Evolutionary conservation across 2,329 filamentous ascomycete species (phyloP).

Genomic region (Aspergillus flavus): DNA sequence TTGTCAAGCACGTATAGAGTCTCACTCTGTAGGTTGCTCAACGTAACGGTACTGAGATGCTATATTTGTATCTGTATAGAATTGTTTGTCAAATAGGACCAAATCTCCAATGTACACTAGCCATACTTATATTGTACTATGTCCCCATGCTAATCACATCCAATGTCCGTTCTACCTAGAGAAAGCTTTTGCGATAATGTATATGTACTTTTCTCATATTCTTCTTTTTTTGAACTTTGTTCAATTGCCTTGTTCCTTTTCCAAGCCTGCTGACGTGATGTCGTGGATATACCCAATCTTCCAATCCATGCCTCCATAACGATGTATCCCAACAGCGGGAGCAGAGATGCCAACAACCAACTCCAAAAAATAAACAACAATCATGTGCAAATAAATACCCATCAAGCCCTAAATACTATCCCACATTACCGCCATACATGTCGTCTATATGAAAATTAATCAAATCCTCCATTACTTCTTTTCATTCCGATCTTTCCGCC

Average conservation of each 20-base stretch:
- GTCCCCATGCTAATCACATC: not conserved
- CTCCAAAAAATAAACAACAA: slow-evolving; percentile 1
- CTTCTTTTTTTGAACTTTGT: not conserved
- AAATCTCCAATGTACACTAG: not conserved
- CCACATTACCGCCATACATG: not conserved
- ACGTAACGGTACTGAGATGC: no score
- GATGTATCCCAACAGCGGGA: not conserved
- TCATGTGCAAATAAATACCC: not conserved
- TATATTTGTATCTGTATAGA: no score
- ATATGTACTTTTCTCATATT: not conserved
- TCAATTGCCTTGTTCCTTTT: not conserved
- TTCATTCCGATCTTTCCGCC: slow-evolving; percentile 20
- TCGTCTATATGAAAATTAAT: not conserved
- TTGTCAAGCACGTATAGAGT: no score
- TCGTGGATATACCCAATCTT: not conserved
- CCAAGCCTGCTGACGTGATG: not conserved
- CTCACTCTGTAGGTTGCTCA: no score
- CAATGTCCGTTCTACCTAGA: not conserved
- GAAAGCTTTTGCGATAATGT: not conserved
- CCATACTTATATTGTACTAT: not conserved
- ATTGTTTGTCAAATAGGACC: no score
- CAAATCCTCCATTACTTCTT: slow-evolving; percentile 9
- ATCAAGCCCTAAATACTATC: not conserved
- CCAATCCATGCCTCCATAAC: not conserved
- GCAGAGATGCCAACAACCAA: not conserved